Conservation (phyloP, 768 basidiomycete genomes). For the Boletus rubescentipes region DNA sequence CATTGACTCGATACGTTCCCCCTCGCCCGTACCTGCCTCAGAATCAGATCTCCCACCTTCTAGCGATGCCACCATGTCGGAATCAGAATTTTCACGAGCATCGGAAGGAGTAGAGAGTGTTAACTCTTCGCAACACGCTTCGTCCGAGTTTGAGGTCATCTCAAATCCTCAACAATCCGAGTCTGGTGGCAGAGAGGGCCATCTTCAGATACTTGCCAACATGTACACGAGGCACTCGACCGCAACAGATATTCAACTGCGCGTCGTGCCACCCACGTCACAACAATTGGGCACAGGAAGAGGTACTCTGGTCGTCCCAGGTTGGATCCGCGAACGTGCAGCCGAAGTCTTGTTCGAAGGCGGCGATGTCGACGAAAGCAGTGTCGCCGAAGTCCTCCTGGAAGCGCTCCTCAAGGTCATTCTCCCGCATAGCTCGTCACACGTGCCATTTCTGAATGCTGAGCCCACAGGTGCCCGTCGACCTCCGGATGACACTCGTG, state of each 20-base stretch:
- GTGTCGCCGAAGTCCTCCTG: slow-evolving; percentile 78
- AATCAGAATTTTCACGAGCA: slow-evolving; percentile 61
- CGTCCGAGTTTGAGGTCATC: slow-evolving; percentile 54
- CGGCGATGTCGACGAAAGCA: slow-evolving; percentile 85
- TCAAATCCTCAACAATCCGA: slow-evolving; percentile 41
- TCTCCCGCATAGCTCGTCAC: not conserved
- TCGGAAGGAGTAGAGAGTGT: slow-evolving; percentile 50
- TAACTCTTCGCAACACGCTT: slow-evolving; percentile 47
- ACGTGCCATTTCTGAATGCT: not conserved
- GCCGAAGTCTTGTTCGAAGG: slow-evolving; percentile 90
- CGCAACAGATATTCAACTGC: slow-evolving; percentile 70
- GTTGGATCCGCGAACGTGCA: slow-evolving; percentile 92
- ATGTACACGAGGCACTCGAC: slow-evolving; percentile 78
- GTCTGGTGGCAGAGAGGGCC: slow-evolving; percentile 20
- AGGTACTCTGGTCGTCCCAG: slow-evolving; percentile 83
- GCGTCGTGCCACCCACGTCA: slow-evolving; percentile 61
- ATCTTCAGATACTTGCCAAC: slow-evolving; percentile 60
- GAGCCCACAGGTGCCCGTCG: slow-evolving; percentile 72
- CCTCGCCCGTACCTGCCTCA: slow-evolving; percentile 30
- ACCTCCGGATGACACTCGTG: slow-evolving; percentile 81
- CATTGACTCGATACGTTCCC: slow-evolving; percentile 33
- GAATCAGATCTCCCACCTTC: slow-evolving; percentile 43
- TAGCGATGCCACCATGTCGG: slow-evolving; percentile 63
- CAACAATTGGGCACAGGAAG: slow-evolving; percentile 71
- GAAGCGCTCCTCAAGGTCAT: slow-evolving; percentile 72